Conservation (phyloP, 2,329 filamentous ascomycete species). For the Trichoderma lentiforme region DNA sequence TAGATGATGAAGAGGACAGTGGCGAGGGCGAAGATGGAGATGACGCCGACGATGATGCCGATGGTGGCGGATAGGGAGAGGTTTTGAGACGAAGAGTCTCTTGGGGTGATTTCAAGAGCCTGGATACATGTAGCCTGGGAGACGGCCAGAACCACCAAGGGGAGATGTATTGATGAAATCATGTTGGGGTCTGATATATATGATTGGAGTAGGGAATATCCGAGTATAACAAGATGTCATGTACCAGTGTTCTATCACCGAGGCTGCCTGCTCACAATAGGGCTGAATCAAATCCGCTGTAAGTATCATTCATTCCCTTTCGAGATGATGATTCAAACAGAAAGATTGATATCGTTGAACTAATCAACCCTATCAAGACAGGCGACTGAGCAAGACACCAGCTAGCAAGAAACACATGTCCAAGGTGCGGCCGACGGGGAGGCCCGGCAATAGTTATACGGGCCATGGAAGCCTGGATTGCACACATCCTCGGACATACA, state of each 20-base stretch:
- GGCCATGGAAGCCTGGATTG: background rate
- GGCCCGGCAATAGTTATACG: conserved; percentile 13
- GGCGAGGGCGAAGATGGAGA: conserved; percentile 41
- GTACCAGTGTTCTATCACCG: background rate
- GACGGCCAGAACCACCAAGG: conserved; percentile 23
- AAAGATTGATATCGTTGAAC: background rate
- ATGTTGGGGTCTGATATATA: background rate
- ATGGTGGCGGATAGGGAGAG: conserved; percentile 51
- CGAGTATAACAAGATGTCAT: background rate
- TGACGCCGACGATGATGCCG: conserved; percentile 49
- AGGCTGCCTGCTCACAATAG: background rate
- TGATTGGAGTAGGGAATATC: background rate
- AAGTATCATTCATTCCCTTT: background rate
- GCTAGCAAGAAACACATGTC: background rate
- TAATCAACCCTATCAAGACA: conserved; percentile 2
- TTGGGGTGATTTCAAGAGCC: background rate
- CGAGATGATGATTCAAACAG: background rate
- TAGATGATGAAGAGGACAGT: conserved; percentile 46
- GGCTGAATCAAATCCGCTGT: background rate
- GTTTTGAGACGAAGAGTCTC: conserved; percentile 26
- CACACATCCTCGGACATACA: background rate
- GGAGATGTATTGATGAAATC: conserved; percentile 11
- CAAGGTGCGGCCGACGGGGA: background rate
- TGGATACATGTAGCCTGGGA: conserved; percentile 22
- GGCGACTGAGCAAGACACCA: background rate